Evolutionary conservation across 768 basidiomycete species (phyloP), one percentile per base, ranked within the genome.

Genomic region (Melanogaster broomeanus): DNA sequence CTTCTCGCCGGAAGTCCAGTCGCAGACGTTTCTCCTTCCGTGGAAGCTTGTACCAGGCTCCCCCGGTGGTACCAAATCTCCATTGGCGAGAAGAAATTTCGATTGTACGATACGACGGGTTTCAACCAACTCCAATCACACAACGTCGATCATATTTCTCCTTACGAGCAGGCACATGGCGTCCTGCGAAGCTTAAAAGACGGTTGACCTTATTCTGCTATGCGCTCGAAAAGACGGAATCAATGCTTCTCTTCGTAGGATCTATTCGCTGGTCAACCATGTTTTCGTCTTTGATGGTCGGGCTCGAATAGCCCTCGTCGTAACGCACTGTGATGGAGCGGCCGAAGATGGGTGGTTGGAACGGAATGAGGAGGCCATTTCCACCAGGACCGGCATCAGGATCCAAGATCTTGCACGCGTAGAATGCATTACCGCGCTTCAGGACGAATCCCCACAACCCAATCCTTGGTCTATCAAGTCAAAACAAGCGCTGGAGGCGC

Each of bases 131-230:
- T 57, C n/a, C n/a, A n/a, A 37, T 28, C 48, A 11, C 57, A n/a
- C n/a, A n/a, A 49, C 27, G 43, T n/a, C 31, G 30, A 56, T 57
- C 56, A 49, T 1, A 48, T 58, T 49, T 56, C 33, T 27, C 67
- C 56, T 35, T 72, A 61, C 34, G 62, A 62, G 34, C 58, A 72
- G 24, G 64, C 70, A 0, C 65, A 72, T 27, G 22, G 58, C 13
- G 66, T 78, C 19, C 53, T 79, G 53, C 59, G 56, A 38, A 62
- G 52, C 22, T 52, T 77, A 27, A 53, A 60, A 22, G 51, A 56
- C 4, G 74, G 61, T 78, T 22, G 71, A 65, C 52, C 69, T 78
- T 21, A 59, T 78, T 28, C 57, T 77, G 3, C 74, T 69, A 48
- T 69, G 69, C 45, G 64, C 75, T 51, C 68, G 71, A n/a, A 71